Base-by-base conservation (phyloP, 2,329 filamentous ascomycete species). In the Calonectria naviculata region DNA sequence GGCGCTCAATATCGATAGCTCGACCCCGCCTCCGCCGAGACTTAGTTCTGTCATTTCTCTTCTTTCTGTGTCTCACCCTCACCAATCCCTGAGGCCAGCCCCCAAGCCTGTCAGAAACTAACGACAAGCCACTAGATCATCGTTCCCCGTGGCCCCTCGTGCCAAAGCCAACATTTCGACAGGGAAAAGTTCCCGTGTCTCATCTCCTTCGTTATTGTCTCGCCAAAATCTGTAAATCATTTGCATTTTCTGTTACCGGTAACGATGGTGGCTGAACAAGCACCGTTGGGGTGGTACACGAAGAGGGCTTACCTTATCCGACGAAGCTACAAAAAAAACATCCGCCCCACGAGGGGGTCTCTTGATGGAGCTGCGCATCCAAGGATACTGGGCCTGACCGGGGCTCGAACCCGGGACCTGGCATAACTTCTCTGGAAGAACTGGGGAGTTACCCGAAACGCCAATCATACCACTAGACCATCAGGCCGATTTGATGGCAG, bases 51-150 rank as follows among this genome's bases (percentile, higher is more conserved):
- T 28, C 56, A 61, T 44, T 44, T 61, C 36, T 31, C 56, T 8
- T 19, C 36, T 31, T 31, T 61, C 31, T n/a, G 24, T 61, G 56
- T 61, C 56, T 61, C 56, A 44, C 56, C 28, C 38, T 42, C 26
- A 8, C 56, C 56, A 61, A 61, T 61, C 38, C 36, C 17, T 31
- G 38, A 26, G 24, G 12, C 26, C 26, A 19, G 13, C 42, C 9
- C 9, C 36, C 10, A 61, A 61, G 56, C 56, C 56, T 61, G 56
- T 61, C 38, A 61, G 56, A 42, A 61, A 44, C 56, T 61, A 61
- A 61, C 36, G 28, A 12, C 38, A 41, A 61, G 56, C 56, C 56
- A 61, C 56, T 31, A 31, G 56, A 44, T 29, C 36, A 42, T 29
- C 24, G 31, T 61, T 19, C 2, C 26, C 47, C 7, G 28, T 19